Base-by-base conservation (phyloP, 2,329 filamentous ascomycete species). In the Ceratocystis diversiconidia region DNA sequence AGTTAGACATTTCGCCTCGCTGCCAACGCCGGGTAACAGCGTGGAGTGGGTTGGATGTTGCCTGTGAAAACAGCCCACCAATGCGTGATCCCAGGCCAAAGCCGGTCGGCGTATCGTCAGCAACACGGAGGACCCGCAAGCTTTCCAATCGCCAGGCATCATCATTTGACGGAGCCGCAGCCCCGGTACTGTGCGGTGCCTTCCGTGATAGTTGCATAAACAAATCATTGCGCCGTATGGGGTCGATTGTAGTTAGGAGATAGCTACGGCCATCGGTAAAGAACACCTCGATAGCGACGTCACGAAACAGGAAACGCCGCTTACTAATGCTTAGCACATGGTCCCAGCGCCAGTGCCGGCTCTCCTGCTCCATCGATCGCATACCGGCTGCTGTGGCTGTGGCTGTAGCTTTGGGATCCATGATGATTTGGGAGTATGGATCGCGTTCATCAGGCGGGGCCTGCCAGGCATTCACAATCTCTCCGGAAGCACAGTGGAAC, bases 211-310 rank as follows among this genome's bases (percentile, higher is more conserved):
- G 84, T 69, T 88, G 89, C 17, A 81, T 79, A 70, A 89, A 91
- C 2, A 99, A 79, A 66, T 92, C 89, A 72, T 99, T 90, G 68
- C 94, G 84, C 46, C 85, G 79, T 41, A 78, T 76, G 0, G 88
- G 81, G 44, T 88, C 90, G 66, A 91, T 87, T 2, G 91, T 86
- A 0, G 92, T 97, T 66, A 99, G 76, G 17, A 99, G 80, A 73
- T 97, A 99, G 76, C 94, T 99, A 65, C 91, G 87, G 0, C 94
- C 94, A 73, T 99, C 95, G 0, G 91, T 92, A 73, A 99, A 99
- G 77, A 99, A 99, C 1, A 96, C 83, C 73, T 99, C 94, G n/a
- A 97, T 85, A 0, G 90, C 91, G 12, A 99, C 94, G 72, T 99
- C 92, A 30, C 94, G 86, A 75, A 97, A 96, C 3, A 99, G 77